phyloP scores from a whole-genome alignment of 345 rosid species.

The Salix udensis region DNA sequence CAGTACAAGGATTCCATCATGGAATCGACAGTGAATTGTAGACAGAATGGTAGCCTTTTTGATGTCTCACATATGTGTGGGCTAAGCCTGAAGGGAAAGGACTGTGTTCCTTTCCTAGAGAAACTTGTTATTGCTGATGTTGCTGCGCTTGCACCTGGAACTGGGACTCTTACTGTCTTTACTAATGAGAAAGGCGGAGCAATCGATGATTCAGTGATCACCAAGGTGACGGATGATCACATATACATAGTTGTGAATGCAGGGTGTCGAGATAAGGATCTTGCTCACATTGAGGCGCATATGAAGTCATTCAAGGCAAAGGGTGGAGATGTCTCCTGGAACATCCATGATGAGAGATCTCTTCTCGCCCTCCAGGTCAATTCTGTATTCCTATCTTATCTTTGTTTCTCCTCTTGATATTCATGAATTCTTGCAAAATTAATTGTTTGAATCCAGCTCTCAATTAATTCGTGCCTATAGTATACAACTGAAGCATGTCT shows the following conservation, averaged over 20 bases:
- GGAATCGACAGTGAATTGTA: constrained; percentile 92
- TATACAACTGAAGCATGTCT: neutral
- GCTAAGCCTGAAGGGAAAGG: constrained; percentile 91
- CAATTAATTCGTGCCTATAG: neutral
- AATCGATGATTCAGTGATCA: constrained; percentile 91
- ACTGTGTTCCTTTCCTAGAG: constrained; percentile 78
- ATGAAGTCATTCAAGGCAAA: constrained; percentile 88
- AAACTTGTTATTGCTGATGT: constrained; percentile 95
- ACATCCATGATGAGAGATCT: constrained; percentile 96
- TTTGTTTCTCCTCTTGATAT: neutral
- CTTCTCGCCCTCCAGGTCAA: constrained; percentile 94
- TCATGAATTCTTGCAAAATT: neutral
- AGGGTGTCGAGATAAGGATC: constrained; percentile 97
- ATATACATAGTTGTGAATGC: constrained; percentile 96
- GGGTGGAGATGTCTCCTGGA: constrained; percentile 97
- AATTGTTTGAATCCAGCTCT: neutral
- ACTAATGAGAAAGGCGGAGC: constrained; percentile 96
- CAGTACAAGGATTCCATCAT: constrained; percentile 97
- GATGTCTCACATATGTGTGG: constrained; percentile 99
- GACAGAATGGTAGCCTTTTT: constrained; percentile 80
- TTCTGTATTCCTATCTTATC: neutral
- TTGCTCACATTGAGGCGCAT: constrained; percentile 93
- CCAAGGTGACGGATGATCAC: constrained; percentile 76
- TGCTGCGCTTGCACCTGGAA: constrained; percentile 77
- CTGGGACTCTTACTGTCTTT: constrained; percentile 85